Conservation (phyloP, 148 eudicot genomes). For the Fallopia convolvulus region DNA sequence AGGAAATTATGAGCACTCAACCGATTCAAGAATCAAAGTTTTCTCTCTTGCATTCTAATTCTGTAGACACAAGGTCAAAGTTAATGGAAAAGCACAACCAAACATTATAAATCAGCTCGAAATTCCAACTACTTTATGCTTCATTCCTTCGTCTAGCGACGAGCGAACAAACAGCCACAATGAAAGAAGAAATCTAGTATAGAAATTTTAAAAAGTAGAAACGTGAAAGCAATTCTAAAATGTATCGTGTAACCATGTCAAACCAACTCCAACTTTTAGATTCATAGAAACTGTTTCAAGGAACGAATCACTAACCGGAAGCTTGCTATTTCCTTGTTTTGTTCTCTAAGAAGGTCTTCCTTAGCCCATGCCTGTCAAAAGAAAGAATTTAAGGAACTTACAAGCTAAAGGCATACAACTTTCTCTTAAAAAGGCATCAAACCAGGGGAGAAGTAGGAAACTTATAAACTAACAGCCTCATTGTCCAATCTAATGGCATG, state of each 20-base stretch:
- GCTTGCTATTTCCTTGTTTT: slow-evolving; percentile 71
- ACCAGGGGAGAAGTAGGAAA: background rate
- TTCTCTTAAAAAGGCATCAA: background rate
- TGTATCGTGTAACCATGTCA: background rate
- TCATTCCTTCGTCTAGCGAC: background rate
- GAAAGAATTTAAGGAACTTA: background rate
- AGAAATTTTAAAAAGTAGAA: background rate
- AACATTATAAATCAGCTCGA: background rate
- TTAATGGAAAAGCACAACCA: background rate
- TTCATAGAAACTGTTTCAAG: background rate
- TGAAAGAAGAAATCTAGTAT: background rate
- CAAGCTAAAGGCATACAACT: background rate
- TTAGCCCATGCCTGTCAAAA: slow-evolving; percentile 86
- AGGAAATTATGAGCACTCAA: background rate
- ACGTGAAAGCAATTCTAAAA: background rate
- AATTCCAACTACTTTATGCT: background rate
- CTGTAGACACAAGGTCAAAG: background rate
- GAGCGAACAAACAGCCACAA: background rate
- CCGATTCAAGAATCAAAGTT: background rate
- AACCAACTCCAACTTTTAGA: slow-evolving; percentile 2
- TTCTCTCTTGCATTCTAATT: background rate
- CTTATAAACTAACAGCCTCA: slow-evolving; percentile 52
- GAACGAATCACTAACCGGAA: slow-evolving; percentile 40
- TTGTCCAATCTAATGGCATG: slow-evolving; percentile 81
- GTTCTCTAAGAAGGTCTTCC: slow-evolving; percentile 89